Conservation (phyloP, 1,284 basidiomycete species). For the Sphaerobolus stellatus region DNA sequence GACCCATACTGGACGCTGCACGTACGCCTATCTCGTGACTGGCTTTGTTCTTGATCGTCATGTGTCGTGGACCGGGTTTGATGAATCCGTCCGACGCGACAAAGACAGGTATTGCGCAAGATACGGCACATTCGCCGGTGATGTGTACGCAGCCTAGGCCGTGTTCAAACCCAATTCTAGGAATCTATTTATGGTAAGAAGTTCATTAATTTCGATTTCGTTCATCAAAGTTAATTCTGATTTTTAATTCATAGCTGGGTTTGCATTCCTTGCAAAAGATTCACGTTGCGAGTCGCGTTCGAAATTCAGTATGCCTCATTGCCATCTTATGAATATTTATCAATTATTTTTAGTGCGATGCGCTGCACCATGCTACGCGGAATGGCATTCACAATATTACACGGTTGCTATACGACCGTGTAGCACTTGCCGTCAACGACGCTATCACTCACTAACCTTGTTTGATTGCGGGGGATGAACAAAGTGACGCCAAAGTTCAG, state of each 20-base stretch:
- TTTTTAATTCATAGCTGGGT: neutral
- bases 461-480: constrained; percentile 7
- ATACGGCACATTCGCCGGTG: constrained; percentile 11
- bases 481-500: constrained; percentile 1
- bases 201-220: constrained; percentile 9
- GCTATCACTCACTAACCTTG: constrained; percentile 2
- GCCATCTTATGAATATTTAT: neutral
- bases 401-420: constrained; percentile 12
- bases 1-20: constrained; percentile 4
- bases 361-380: constrained; percentile 9
- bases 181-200: constrained; percentile 3
- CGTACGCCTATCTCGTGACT: constrained; percentile 12
- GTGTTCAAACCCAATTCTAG: constrained; percentile 11
- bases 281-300: constrained; percentile 10
- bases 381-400: constrained; percentile 2
- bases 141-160: constrained; percentile 9
- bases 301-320: constrained; percentile 12
- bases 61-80: constrained; percentile 10
- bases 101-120: constrained; percentile 9
- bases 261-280: constrained; percentile 10
- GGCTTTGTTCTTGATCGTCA: constrained; percentile 13
- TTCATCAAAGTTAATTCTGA: neutral
- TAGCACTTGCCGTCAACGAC: constrained; percentile 5
- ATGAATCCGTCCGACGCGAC: constrained; percentile 12
- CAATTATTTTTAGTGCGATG: constrained; percentile 10